Evolutionary conservation across 257 asterid genomes (phyloP), one percentile per base, ranked within the genome.

Genomic region (Cynanchum wilfordii): DNA sequence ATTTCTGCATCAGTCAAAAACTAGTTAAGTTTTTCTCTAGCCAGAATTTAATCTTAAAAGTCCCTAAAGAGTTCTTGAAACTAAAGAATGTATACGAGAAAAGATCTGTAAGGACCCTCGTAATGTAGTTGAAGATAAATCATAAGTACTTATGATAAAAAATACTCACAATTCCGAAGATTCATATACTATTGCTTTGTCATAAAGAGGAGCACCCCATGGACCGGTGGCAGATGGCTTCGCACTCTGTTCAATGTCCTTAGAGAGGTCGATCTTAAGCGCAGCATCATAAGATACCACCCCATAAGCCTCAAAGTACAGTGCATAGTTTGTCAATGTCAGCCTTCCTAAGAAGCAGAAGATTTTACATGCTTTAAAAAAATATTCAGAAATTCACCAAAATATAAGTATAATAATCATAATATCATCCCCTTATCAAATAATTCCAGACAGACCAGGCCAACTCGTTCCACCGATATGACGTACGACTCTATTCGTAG

Each of bases 401-500:
- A 57, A 69, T 40, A 40, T 40, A 40, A 7, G n/a, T n/a, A n/a
- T 40, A 40, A 40, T 7, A 7, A 40, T 40, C 5, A 40, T 12
- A 8, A 67, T n/a, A 71, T 20, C n/a, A 54, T 42, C 20, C 51
- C 4, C 30, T 11, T 27, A 69, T 68, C 50, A 68, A 13, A 70
- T 10, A 7, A 7, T 15, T 17, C 49, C 36, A 29, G 27, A 77
- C 86, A 20, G 30, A 93, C 98, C 98, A 24, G 96, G 96, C 97
- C 97, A 91, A 73, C 97, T 91, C 65, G 96, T 87, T 79, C 96
- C 96, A n/a, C 96, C 95, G 19, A 93, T 93, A 62, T 93, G 98
- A 42, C 98, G 96, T 66, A 93, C 89, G 50, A 91, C 92, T 86
- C 98, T 86, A 55, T 89, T 89, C 2, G 96, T 82, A 76, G 87